Percentiles rank a stretch among this genome's conserved stretches.
phyloP scores from a whole-genome alignment of 1,139 yeast species.

The Yamadazyma conglobata region DNA sequence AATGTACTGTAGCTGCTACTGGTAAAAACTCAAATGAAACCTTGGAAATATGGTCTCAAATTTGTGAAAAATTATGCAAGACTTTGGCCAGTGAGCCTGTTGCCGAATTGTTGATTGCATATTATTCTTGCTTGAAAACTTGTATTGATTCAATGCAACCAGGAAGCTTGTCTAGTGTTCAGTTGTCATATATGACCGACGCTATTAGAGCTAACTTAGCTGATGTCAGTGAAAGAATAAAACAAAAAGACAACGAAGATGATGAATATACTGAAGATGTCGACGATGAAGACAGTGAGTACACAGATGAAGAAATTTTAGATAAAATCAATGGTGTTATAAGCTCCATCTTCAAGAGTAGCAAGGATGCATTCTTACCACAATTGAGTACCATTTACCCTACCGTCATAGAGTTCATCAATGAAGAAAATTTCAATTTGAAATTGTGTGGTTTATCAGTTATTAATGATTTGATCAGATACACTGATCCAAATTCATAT shows the following conservation, averaged over 20 bases:
- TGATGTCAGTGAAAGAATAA: constrained; percentile 70
- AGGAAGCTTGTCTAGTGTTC: constrained; percentile 53
- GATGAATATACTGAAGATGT: constrained; percentile 71
- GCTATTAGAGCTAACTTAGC: constrained; percentile 60
- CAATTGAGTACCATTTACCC: constrained; percentile 61
- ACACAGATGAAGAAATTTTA: constrained; percentile 82
- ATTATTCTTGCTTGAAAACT: constrained; percentile 69
- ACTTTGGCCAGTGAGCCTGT: constrained; percentile 77
- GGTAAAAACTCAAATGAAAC: constrained; percentile 57
- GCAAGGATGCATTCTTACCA: constrained; percentile 56
- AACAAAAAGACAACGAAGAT: constrained; percentile 60
- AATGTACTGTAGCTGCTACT: constrained; percentile 64
- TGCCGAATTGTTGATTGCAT: constrained; percentile 76
- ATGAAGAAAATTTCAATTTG: constrained; percentile 64
- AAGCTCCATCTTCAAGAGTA: constrained; percentile 67
- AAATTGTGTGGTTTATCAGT: constrained; percentile 79
- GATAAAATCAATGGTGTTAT: constrained; percentile 83
- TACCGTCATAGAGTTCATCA: constrained; percentile 51
- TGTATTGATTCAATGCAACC: constrained; percentile 67
- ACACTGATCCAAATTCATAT: constrained; percentile 66
- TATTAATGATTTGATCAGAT: constrained; percentile 77
- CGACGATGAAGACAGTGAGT: constrained; percentile 80
- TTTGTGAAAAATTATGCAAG: constrained; percentile 64
- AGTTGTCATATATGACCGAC: constrained; percentile 55
- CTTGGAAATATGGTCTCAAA: constrained; percentile 66